Base-by-base conservation (phyloP, 495 filamentous ascomycete species). In the Aspergillus kassunensis region DNA sequence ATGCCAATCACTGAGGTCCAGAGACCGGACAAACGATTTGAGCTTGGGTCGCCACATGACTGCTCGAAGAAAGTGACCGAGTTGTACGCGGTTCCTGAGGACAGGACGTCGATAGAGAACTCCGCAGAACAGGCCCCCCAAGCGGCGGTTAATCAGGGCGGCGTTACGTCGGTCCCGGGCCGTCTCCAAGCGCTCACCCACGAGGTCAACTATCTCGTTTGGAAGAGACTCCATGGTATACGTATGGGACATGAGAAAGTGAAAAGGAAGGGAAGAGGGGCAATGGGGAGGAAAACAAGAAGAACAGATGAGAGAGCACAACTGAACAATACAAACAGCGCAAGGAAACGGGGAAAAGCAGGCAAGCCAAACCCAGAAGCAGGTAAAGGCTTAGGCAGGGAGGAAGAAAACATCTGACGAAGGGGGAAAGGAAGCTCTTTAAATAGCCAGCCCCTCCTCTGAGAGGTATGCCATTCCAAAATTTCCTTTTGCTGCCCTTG, bases 131-230 rank as follows among this genome's bases (percentile, higher is more conserved):
- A 69, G 39, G n/a, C 64, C 53, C 21, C 69, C 59, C 19, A 71
- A 71, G 16, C 55, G 61, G 8, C 27, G 58, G 34, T 53, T 68
- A 16, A 64, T 61, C 31, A 71, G 61, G 24, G 67, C 29, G n/a
- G 68, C 58, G 24, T 69, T 66, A 51, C 61, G 64, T 16, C 68
- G 56, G 19, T 71, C 66, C 27, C 24, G 20, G 23, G 61, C 60
- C 7, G 56, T 33, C 31, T 71, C 57, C 19, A 68, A 21, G 3
- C 52, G 59, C 31, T 69, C 68, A 31, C 65, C 68, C 25, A 68
- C 46, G 31, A 69, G 50, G 44, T 63, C 53, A 18, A 71, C 55
- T 41, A 71, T 50, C 36, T 71, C 68, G 51, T 67, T 64, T 13
- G 65, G 58, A 24, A 69, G 55, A 6, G 1, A 3, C 21, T 49